These are phyloP conservation scores for Austroboletus niveus DNA, from an alignment of 1,284 basidiomycete genomes.

Conservation along the genomic window DNA sequence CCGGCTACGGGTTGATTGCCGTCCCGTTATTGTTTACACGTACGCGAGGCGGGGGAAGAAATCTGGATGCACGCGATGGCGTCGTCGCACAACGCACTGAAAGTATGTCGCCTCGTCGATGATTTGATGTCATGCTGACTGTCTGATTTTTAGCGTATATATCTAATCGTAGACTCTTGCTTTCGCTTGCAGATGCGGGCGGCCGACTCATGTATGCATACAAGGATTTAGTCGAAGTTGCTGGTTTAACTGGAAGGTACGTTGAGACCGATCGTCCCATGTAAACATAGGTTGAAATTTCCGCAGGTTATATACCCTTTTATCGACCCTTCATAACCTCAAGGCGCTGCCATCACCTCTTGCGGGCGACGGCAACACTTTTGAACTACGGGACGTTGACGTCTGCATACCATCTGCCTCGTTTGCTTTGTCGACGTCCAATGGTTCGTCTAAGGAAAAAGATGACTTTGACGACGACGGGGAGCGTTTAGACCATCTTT, in stretches of 20 bases:
- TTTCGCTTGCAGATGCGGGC: conserved; percentile 94
- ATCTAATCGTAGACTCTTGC: conserved; percentile 87
- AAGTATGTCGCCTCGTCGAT: conserved; percentile 40
- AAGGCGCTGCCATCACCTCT: conserved; percentile 43
- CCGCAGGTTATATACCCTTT: conserved; percentile 70
- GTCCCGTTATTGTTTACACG: conserved; percentile 78
- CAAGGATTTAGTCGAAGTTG: conserved; percentile 90
- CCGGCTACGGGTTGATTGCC: conserved; percentile 86
- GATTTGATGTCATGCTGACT: neutral
- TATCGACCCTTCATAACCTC: conserved; percentile 83
- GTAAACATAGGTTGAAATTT: neutral
- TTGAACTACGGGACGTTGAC: conserved; percentile 71
- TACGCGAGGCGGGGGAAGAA: conserved; percentile 15
- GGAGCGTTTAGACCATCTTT: conserved; percentile 15
- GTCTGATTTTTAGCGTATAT: conserved; percentile 76
- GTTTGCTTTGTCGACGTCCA: neutral
- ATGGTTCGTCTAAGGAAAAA: conserved; percentile 3
- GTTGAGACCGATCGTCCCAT: neutral
- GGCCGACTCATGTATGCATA: conserved; percentile 91
- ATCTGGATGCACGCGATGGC: conserved; percentile 21
- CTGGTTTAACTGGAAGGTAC: conserved; percentile 82
- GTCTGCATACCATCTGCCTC: conserved; percentile 59
- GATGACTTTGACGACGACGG: conserved; percentile 15
- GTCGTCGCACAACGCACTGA: conserved; percentile 61
- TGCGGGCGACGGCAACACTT: conserved; percentile 34